Evolutionary conservation across 2,329 filamentous ascomycete genomes (phyloP).

Genomic region (Byssothecium circinans): DNA sequence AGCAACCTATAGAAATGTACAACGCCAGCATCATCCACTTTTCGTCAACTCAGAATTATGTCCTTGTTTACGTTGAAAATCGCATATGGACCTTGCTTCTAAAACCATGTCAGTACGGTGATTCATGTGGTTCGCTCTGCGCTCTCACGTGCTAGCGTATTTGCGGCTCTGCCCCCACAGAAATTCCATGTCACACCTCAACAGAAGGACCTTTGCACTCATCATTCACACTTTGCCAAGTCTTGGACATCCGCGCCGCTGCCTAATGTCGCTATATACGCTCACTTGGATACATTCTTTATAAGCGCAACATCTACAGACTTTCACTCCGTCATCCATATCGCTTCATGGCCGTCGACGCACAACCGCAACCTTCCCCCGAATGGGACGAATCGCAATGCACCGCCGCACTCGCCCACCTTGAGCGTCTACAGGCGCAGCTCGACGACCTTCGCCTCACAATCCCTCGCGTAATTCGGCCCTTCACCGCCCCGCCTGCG

Average conservation of each 20-base stretch:
- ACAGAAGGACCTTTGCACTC: no score
- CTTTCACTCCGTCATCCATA: not conserved
- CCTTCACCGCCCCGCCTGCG: slow-evolving; percentile 35
- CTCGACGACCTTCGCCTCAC: slow-evolving; percentile 47
- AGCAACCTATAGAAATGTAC: no score
- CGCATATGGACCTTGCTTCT: no score
- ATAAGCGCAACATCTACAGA: no score
- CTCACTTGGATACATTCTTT: not conserved
- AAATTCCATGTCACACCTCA: no score
- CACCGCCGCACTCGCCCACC: slow-evolving; percentile 47
- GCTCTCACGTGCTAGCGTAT: not conserved
- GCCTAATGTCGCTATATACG: not conserved
- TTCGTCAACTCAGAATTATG: no score
- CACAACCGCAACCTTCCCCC: not conserved
- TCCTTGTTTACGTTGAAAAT: no score
- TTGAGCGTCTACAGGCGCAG: slow-evolving; percentile 49
- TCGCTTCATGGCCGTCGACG: not conserved
- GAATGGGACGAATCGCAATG: slow-evolving; percentile 46
- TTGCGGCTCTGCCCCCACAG: not conserved
- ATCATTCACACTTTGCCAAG: not conserved
- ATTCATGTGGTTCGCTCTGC: no score
- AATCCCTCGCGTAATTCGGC: slow-evolving; percentile 47
- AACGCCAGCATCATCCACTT: no score
- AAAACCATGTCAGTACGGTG: no score
- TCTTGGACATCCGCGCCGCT: not conserved